Percentiles rank a stretch among this genome's conserved stretches.
phyloP scores from a whole-genome alignment of 75 land plant species.

The Picea sitchensis region DNA sequence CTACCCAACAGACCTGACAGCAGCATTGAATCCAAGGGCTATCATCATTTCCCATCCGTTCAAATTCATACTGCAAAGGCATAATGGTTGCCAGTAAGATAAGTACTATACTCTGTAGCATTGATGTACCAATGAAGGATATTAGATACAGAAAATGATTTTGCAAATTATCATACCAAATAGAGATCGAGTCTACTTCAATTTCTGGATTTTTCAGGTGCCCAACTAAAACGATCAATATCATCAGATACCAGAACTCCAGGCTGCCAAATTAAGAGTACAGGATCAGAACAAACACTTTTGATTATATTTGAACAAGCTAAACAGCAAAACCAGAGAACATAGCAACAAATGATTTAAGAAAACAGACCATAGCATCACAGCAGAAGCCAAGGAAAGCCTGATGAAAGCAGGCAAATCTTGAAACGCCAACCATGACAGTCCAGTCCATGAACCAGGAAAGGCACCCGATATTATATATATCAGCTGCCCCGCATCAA shows the following conservation, averaged over 20 bases:
- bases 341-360: not conserved
- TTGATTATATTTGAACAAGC: no score
- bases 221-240: constrained; percentile 63
- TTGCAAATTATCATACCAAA: constrained; percentile 44
- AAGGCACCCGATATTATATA: constrained; percentile 14
- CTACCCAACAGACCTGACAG: constrained; percentile 40
- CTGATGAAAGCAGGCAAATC: constrained; percentile 10
- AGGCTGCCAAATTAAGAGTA: constrained; percentile 36
- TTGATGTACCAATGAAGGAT: not conserved
- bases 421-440: constrained; percentile 20
- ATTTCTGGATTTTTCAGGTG: constrained; percentile 58
- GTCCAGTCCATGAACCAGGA: constrained; percentile 17
- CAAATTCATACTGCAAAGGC: constrained; percentile 24
- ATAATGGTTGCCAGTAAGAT: not conserved
- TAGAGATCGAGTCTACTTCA: constrained; percentile 69
- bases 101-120: not conserved
- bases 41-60: constrained; percentile 37
- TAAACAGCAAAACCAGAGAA: no score
- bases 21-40: constrained; percentile 67
- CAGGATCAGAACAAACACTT: not conserved
- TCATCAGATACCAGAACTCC: constrained; percentile 81
- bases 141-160: not conserved
- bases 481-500: constrained; percentile 16
- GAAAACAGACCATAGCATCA: constrained; percentile 21
- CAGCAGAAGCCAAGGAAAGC: constrained; percentile 21